phyloP scores from a whole-genome alignment of 2,329 filamentous ascomycete genomes.

The Aureobasidium namibiae region DNA sequence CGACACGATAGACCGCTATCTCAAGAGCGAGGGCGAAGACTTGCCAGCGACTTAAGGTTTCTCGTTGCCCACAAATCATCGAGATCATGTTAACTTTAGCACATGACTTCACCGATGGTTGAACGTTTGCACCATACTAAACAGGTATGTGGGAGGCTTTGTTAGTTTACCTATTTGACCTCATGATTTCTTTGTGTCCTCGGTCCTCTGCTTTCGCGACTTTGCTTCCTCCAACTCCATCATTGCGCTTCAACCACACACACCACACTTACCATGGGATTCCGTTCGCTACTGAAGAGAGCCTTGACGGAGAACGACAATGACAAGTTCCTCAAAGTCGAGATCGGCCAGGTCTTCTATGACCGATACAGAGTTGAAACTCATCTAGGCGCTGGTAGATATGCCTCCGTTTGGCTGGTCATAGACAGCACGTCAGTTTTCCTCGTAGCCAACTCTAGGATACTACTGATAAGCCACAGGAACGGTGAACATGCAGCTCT shows the following conservation, averaged over 20 bases:
- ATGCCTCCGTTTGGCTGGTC: constrained; percentile 31
- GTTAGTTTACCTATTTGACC: neutral
- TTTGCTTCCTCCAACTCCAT: neutral
- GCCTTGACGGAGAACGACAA: neutral
- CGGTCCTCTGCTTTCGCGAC: neutral
- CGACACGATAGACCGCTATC: neutral
- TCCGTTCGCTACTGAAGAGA: neutral
- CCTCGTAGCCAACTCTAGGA: too few relatives aligned
- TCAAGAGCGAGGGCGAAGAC: neutral
- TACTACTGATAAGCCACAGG: neutral
- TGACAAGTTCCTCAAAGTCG: constrained; percentile 19
- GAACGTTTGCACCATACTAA: neutral
- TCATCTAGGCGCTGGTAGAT: constrained; percentile 31
- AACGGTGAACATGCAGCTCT: constrained; percentile 6
- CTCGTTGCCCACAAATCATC: neutral
- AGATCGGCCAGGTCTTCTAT: constrained; percentile 24
- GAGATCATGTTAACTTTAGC: neutral
- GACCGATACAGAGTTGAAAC: constrained; percentile 29
- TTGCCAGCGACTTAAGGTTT: neutral
- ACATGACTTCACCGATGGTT: constrained; percentile 10
- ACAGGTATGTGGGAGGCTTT: neutral
- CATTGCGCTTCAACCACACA: neutral
- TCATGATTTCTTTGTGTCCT: neutral
- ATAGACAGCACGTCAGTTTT: constrained; percentile 19
- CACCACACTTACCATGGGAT: neutral